phyloP scores from a whole-genome alignment of 345 rosid species.

The Cardiospermum halicacabum region DNA sequence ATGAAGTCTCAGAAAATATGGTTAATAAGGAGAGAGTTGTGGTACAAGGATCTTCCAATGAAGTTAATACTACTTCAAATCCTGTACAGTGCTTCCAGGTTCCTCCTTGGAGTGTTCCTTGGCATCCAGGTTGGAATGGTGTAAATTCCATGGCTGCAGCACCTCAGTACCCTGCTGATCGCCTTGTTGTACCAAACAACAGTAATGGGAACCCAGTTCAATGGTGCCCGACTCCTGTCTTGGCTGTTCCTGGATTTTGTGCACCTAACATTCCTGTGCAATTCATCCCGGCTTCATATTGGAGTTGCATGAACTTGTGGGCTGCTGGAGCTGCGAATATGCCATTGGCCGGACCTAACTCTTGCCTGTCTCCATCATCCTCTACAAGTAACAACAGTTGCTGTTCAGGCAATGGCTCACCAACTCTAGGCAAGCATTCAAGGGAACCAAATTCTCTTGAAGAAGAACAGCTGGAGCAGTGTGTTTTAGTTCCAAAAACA shows the following conservation, averaged over 20 bases:
- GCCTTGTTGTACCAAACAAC: constrained; percentile 17
- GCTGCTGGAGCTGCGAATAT: constrained; percentile 32
- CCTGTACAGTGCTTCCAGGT: constrained; percentile 30
- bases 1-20: constrained; percentile 22
- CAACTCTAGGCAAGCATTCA: constrained; percentile 63
- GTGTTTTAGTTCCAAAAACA: constrained; percentile 45
- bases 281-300: constrained; percentile 49
- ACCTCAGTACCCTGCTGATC: constrained; percentile 30
- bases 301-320: constrained; percentile 48
- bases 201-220: constrained; percentile 31
- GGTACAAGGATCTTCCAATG: constrained; percentile 25
- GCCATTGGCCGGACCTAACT: constrained; percentile 27
- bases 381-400: constrained; percentile 34
- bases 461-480: constrained; percentile 36
- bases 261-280: constrained; percentile 50
- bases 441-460: constrained; percentile 41
- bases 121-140: constrained; percentile 33
- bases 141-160: constrained; percentile 19
- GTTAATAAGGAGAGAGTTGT: constrained; percentile 26
- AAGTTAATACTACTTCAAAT: constrained; percentile 17
- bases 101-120: constrained; percentile 47
- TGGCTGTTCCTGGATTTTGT: constrained; percentile 41
- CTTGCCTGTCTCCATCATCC: constrained; percentile 43
- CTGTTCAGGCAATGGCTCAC: constrained; percentile 46
- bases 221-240: constrained; percentile 46